These are phyloP conservation scores for Boletellus emodensis DNA, from an alignment of 768 basidiomycete species.

Conservation along the genomic window DNA sequence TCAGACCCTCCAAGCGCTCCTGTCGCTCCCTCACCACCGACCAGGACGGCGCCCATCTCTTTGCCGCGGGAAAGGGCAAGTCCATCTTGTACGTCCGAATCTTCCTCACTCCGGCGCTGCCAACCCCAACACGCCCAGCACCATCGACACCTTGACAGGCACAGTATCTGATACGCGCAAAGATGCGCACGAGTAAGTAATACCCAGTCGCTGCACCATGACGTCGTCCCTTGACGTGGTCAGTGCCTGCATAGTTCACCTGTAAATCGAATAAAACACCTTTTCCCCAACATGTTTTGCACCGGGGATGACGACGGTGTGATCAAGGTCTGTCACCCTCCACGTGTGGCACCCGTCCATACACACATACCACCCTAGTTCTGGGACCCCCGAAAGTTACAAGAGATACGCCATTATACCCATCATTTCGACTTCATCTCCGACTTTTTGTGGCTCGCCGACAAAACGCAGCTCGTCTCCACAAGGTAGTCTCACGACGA, in stretches of 20 bases:
- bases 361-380: slow-evolving; percentile 45
- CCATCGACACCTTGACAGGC: slow-evolving; percentile 63
- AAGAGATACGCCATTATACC: slow-evolving; percentile 60
- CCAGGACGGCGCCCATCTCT: slow-evolving; percentile 65
- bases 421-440: slow-evolving; percentile 96
- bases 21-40: slow-evolving; percentile 71
- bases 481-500: slow-evolving; percentile 59
- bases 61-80: slow-evolving; percentile 79
- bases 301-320: slow-evolving; percentile 95
- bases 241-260: slow-evolving; percentile 54
- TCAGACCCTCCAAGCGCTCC: slow-evolving; percentile 78
- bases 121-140: slow-evolving; percentile 37
- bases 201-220: slow-evolving; percentile 1
- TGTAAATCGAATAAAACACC: slow-evolving; percentile 78
- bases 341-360: background rate
- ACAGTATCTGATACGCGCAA: slow-evolving; percentile 43
- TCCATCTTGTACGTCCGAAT: slow-evolving; percentile 65
- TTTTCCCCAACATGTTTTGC: slow-evolving; percentile 67
- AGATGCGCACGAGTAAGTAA: slow-evolving; percentile 66
- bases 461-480: slow-evolving; percentile 79
- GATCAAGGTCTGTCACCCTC: slow-evolving; percentile 61
- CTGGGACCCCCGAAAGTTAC: slow-evolving; percentile 80
- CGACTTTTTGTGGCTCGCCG: slow-evolving; percentile 82
- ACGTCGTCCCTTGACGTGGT: slow-evolving; percentile 26
- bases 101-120: background rate